Conservation (phyloP, 768 basidiomycete genomes). For the Boletus huronensis region DNA sequence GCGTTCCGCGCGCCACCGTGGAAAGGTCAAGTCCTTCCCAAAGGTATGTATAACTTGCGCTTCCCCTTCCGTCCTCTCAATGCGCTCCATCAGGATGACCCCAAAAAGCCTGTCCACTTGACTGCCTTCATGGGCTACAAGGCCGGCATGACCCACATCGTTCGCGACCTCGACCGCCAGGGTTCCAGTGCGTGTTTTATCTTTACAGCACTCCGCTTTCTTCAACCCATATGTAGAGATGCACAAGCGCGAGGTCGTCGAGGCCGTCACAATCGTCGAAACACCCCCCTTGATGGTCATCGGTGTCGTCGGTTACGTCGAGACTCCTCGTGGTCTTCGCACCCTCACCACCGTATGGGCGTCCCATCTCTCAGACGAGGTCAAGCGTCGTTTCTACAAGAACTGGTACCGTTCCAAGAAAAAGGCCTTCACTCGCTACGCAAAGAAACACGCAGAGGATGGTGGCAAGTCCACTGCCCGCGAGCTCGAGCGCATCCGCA, state of each 20-base stretch:
- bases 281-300: conserved; percentile 96
- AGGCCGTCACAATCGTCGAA: conserved; percentile 94
- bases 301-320: conserved; percentile 98
- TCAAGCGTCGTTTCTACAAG: conserved; percentile 99
- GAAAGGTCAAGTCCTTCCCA: conserved; percentile 99
- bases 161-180: conserved; percentile 98
- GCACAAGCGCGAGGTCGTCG: conserved; percentile 99
- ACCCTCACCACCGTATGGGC: conserved; percentile 99
- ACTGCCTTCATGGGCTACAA: conserved; percentile 99
- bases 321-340: conserved; percentile 98
- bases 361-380: conserved; percentile 93
- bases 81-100: conserved; percentile 73
- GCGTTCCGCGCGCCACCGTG: conserved; percentile 94
- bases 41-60: conserved; percentile 53
- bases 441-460: conserved; percentile 98
- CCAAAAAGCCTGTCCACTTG: conserved; percentile 98
- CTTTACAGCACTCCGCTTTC: background rate
- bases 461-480: conserved; percentile 87
- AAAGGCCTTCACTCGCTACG: conserved; percentile 99
- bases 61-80: conserved; percentile 6
- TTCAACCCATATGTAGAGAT: conserved; percentile 64
- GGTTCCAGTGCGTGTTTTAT: conserved; percentile 81
- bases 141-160: conserved; percentile 99
- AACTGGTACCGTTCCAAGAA: conserved; percentile 99
- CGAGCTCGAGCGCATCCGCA: conserved; percentile 98